Evolutionary conservation across 2,329 filamentous ascomycete species (phyloP), one percentile per base, ranked within the genome.

Genomic region (Lasiodiplodia theobromae): DNA sequence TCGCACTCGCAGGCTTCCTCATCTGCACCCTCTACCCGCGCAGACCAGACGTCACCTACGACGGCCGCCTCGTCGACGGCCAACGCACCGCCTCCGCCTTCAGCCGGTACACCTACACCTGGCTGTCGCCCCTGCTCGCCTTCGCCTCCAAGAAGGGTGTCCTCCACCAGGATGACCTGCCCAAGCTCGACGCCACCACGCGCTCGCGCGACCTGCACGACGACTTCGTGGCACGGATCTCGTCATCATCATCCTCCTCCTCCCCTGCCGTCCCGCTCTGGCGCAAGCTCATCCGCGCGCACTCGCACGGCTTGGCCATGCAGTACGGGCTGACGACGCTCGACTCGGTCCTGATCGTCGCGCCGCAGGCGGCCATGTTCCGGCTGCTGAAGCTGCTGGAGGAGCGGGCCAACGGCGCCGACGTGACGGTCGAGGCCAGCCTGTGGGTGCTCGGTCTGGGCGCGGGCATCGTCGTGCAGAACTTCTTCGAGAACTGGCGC

Each of bases 341-440:
- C 7, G 82, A 84, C 23, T 86, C 87, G 10, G 72, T 90, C 37
- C 73, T 91, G n/a, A 88, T 88, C 67, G 89, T 94, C 69, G 86
- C 87, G 0, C 92, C 92, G 0, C 92, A 93, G 74, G 87, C 90
- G 76, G 86, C 89, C 34, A 87, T 92, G 71, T 83, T 90, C 68
- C 86, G 87, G 57, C 85, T 95, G 14, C 84, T 95, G 23, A 83
- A 83, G 40, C 83, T 87, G 1, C 83, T 95, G 10, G 91, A 95
- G 77, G 77, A 75, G 16, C 83, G 86, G 14, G 77, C 44, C 12
- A 47, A 47, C 44, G 44, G 80, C 4, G 77, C 83, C 21, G 74
- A 80, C 21, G 80, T 87, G 11, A 81, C 84, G 2, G 74, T 84
- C 0, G 83, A 87, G 44, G 86, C 89, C 0, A 92, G 90, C 88